Conservation (phyloP, 352 stramenopile genomes). For the Pythium volutum region DNA sequence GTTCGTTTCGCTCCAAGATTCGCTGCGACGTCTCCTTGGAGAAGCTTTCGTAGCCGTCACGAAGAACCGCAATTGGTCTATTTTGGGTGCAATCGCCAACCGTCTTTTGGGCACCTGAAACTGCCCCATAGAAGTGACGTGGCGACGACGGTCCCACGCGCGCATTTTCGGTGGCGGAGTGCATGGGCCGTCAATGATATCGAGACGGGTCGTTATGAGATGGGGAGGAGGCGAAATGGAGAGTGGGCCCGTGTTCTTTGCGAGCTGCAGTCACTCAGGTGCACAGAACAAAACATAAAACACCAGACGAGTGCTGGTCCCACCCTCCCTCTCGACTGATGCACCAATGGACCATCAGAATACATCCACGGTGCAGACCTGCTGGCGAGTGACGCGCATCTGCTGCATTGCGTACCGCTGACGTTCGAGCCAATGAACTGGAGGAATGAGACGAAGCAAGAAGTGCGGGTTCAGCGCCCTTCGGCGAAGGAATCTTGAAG, state of each 20-base stretch:
- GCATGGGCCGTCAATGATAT: neutral
- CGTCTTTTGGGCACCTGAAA: constrained; percentile 18
- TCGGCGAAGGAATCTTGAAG: constrained; percentile 26
- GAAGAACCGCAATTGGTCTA: constrained; percentile 16
- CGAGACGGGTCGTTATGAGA: neutral
- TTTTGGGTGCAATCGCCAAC: constrained; percentile 16
- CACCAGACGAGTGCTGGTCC: too few relatives aligned
- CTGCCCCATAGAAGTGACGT: neutral
- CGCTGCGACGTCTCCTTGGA: constrained; percentile 3
- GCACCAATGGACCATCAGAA: neutral
- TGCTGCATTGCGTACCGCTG: neutral
- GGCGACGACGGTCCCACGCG: neutral
- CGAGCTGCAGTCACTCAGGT: neutral
- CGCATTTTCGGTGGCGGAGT: neutral
- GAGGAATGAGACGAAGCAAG: constrained; percentile 22
- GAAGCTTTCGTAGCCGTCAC: neutral
- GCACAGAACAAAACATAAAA: neutral
- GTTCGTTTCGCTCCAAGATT: constrained; percentile 13
- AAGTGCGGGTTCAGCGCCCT: constrained; percentile 13
- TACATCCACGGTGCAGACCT: too few relatives aligned
- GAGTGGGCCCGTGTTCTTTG: neutral
- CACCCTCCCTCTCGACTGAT: too few relatives aligned
- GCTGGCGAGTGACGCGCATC: constrained; percentile 1
- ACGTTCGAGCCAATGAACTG: constrained; percentile 6
- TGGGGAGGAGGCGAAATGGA: too few relatives aligned